Base-by-base conservation (phyloP, 805 yeast genomes). In the Sugiyamaella mastotermitis region DNA sequence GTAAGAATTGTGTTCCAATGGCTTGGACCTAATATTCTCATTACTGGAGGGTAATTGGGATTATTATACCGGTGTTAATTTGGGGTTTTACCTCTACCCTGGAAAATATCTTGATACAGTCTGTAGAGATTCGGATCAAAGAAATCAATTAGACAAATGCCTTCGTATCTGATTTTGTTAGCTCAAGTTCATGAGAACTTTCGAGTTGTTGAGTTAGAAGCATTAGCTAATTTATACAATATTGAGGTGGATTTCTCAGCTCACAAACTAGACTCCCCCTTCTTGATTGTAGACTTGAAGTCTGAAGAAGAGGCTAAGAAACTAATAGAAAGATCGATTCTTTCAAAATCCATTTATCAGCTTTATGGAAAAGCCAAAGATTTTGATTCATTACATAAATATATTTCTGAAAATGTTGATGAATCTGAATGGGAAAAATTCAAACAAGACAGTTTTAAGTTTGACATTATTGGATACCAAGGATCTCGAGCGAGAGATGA, bases 141-240 rank as follows among this genome's bases (percentile, higher is more conserved):
- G 22, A 33, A 16, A 33, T 16, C 20, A 14, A 19, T 31, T n/a
- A n/a, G n/a, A n/a, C n/a, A n/a, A n/a, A n/a, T n/a, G n/a, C n/a
- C n/a, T n/a, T n/a, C n/a, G n/a, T 92, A 85, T 53, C 57, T 90
- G 33, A 65, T 92, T n/a, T 77, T 81, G 54, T 69, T 92, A 55
- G 95, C 95, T 3, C 96, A 88, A 60, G 73, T 80, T 29, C 87
- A 86, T 54, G 77, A 80, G 35, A 71, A 74, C 42, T 90, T 90
- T 60, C 69, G 97, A 34, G 61, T 62, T 25, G 84, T 95, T 0
- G 98, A 90, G 61, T 62, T 92, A 24, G 86, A 82, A 50, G 80
- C 97, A 0, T 61, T 92, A 31, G 97, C 97, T 0, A 78, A 75
- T 23, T 59, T 83, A 37, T 62, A 73, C 46, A 61, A 62, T 13